Evolutionary conservation across 192 early-diverging fungal species (phyloP).

Genomic region (Funneliformis geosporum): DNA sequence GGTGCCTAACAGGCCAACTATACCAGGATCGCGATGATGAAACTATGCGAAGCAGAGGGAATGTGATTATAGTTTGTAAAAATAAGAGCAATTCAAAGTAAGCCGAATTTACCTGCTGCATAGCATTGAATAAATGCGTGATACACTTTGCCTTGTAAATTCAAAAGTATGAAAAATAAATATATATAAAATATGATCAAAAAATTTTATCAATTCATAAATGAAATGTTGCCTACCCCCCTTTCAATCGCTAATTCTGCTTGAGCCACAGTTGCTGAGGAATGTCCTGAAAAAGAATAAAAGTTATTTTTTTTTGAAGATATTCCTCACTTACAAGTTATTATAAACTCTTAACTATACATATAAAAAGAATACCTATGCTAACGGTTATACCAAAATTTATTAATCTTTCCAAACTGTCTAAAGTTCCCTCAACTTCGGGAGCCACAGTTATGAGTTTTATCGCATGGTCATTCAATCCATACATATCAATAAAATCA

Average conservation of each 20-base stretch:
- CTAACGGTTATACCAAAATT: slow-evolving; percentile 66
- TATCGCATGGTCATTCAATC: slow-evolving; percentile 53
- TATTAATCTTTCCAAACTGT: slow-evolving; percentile 65
- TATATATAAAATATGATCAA: not conserved
- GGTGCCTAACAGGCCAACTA: slow-evolving; percentile 75
- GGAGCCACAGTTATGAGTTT: slow-evolving; percentile 79
- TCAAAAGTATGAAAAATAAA: not conserved
- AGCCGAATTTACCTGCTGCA: slow-evolving; percentile 55
- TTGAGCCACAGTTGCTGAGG: slow-evolving; percentile 62
- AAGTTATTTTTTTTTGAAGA: too few species aligned
- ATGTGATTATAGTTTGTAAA: not conserved
- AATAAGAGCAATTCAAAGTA: not conserved
- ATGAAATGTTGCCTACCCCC: slow-evolving; percentile 52
- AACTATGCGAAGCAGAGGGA: slow-evolving; percentile 46
- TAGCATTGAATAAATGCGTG: slow-evolving; percentile 86
- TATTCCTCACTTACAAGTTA: not conserved
- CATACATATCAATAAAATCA: slow-evolving; percentile 74
- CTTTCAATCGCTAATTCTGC: slow-evolving; percentile 60
- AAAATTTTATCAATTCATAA: not conserved
- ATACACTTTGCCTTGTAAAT: slow-evolving; percentile 52
- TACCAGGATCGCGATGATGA: slow-evolving; percentile 85
- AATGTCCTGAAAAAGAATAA: slow-evolving; percentile 51
- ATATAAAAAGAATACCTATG: slow-evolving; percentile 45
- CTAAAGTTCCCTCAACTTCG: slow-evolving; percentile 72
- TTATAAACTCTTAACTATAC: not conserved